These are phyloP conservation scores for Rhinocladiella mackenziei DNA, from an alignment of 2,329 filamentous ascomycete genomes.

Conservation along the genomic window DNA sequence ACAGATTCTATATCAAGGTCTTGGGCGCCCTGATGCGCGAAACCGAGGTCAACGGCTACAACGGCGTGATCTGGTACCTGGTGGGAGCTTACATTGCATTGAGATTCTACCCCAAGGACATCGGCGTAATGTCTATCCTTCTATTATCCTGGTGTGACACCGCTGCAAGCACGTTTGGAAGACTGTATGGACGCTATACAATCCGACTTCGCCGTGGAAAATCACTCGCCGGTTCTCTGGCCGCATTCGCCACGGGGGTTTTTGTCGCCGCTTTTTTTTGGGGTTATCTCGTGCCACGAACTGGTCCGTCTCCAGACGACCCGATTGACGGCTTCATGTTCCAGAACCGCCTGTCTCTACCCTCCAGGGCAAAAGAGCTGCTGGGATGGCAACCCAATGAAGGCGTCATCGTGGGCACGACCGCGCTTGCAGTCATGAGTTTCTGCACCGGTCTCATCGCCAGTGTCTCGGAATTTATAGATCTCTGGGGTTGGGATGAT, in stretches of 20 bases:
- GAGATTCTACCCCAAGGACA: slow-evolving; percentile 85
- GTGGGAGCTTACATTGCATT: slow-evolving; percentile 84
- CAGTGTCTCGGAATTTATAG: slow-evolving; percentile 81
- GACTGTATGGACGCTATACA: slow-evolving; percentile 84
- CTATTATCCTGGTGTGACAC: slow-evolving; percentile 98
- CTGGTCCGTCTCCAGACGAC: slow-evolving; percentile 65
- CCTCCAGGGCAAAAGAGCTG: slow-evolving; percentile 53
- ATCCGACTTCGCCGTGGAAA: slow-evolving; percentile 80
- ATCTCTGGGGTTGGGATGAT: slow-evolving; percentile 93
- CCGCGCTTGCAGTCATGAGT: slow-evolving; percentile 76
- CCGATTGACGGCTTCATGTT: slow-evolving; percentile 67
- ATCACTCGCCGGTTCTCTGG: slow-evolving; percentile 81
- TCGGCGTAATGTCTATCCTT: slow-evolving; percentile 82
- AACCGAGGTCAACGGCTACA: slow-evolving; percentile 88
- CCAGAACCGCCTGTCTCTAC: slow-evolving; percentile 69
- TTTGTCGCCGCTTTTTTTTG: slow-evolving; percentile 80
- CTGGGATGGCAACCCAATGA: slow-evolving; percentile 59
- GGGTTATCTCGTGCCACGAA: slow-evolving; percentile 72
- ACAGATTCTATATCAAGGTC: slow-evolving; percentile 77
- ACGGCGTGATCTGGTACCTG: slow-evolving; percentile 95
- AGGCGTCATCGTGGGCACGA: slow-evolving; percentile 61
- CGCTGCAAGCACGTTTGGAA: slow-evolving; percentile 88
- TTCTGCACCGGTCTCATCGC: slow-evolving; percentile 85
- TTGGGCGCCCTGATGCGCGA: slow-evolving; percentile 94
- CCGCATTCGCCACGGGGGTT: slow-evolving; percentile 79